These are phyloP conservation scores for Karstenula rhodostoma DNA, from an alignment of 2,329 filamentous ascomycete genomes.

Conservation along the genomic window DNA sequence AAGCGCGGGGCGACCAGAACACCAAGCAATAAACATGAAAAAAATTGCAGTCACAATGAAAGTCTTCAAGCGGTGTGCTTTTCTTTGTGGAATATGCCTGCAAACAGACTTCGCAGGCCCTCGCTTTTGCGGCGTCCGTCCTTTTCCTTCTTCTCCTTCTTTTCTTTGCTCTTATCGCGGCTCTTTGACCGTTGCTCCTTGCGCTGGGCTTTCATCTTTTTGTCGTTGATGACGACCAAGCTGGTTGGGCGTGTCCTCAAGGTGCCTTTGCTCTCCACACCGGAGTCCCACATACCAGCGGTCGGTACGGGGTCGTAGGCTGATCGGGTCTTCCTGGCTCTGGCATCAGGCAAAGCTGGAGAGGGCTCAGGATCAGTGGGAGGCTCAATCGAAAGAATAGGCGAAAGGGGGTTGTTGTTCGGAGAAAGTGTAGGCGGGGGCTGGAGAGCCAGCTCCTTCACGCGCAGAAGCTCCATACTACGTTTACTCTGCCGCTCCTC, in stretches of 20 bases:
- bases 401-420: constrained; percentile 14
- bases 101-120: constrained; percentile 13
- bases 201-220: constrained; percentile 39
- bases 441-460: constrained; percentile 40
- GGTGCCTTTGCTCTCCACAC: constrained; percentile 35
- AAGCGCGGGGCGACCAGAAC: neutral
- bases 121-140: constrained; percentile 19
- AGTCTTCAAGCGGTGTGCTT: constrained; percentile 2
- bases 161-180: constrained; percentile 30
- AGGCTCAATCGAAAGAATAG: constrained; percentile 26
- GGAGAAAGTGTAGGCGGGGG: constrained; percentile 23
- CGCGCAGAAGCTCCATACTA: constrained; percentile 41
- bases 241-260: constrained; percentile 44
- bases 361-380: constrained; percentile 21
- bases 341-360: constrained; percentile 20
- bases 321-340: constrained; percentile 38
- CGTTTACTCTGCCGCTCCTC: constrained; percentile 44
- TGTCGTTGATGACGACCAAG: constrained; percentile 44
- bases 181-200: constrained; percentile 39
- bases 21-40: neutral
- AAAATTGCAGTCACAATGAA: neutral
- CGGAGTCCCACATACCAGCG: constrained; percentile 48
- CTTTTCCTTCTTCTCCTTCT: constrained; percentile 21
- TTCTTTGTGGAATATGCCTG: constrained; percentile 18
- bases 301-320: constrained; percentile 45